Evolutionary conservation across 176 grass and related monocot species (phyloP).

Genomic region (Triticum turgidum): DNA sequence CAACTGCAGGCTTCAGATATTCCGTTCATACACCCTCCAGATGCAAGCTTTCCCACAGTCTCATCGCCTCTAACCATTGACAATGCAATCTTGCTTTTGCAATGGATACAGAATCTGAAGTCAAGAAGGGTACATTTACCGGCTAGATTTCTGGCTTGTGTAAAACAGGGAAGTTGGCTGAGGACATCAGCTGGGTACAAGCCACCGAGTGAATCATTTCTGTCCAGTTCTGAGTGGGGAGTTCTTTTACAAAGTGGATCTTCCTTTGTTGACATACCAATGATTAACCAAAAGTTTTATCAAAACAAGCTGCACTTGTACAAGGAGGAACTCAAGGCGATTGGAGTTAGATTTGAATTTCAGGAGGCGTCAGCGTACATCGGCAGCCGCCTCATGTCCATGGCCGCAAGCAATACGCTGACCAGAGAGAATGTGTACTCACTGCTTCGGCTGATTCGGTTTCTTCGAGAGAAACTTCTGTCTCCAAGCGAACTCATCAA

Average conservation of each 20-base stretch:
- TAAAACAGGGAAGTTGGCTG: conserved; percentile 61
- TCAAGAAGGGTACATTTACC: conserved; percentile 1
- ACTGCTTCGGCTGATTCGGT: conserved; percentile 63
- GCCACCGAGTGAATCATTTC: conserved; percentile 57
- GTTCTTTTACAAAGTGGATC: conserved; percentile 45
- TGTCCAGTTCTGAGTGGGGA: conserved; percentile 50
- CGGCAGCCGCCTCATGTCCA: conserved; percentile 41
- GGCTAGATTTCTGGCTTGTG: conserved; percentile 37
- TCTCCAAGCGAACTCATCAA: conserved; percentile 44
- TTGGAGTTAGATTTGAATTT: conserved; percentile 68
- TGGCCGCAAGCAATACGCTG: conserved; percentile 30
- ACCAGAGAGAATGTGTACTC: conserved; percentile 50
- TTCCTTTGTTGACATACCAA: conserved; percentile 62
- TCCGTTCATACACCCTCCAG: conserved; percentile 54
- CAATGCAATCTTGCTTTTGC: conserved; percentile 64
- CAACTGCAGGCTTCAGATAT: conserved; percentile 43
- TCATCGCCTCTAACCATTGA: conserved; percentile 45
- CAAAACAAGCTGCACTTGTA: conserved; percentile 32
- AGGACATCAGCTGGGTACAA: conserved; percentile 64
- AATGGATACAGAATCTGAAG: conserved; percentile 58
- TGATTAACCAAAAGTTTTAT: conserved; percentile 62
- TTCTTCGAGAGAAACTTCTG: conserved; percentile 40
- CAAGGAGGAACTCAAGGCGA: conserved; percentile 44
- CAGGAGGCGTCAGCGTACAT: conserved; percentile 46
- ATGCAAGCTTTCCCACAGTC: conserved; percentile 39